Percentiles rank a stretch among this genome's conserved stretches.
phyloP scores from a whole-genome alignment of 441 rosid species.

The Rhodomyrtus psidioides region DNA sequence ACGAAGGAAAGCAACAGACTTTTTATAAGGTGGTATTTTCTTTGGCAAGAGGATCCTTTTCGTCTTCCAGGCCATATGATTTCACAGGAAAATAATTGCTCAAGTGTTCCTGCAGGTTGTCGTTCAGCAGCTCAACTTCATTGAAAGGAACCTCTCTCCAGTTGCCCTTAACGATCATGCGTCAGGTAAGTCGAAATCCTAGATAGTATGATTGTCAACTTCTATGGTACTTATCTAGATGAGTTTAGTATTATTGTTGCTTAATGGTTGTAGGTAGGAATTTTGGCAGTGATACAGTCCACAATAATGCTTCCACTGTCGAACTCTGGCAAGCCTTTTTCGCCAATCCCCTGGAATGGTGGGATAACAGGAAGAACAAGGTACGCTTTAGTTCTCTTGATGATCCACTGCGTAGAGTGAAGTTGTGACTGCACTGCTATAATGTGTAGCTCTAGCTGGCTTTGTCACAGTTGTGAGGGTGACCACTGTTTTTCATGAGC shows the following conservation, averaged over 20 bases:
- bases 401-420: background rate
- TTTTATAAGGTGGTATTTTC: slow-evolving; percentile 42
- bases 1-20: slow-evolving; percentile 45
- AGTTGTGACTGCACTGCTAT: background rate
- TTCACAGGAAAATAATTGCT: background rate
- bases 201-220: background rate
- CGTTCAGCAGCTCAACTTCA: slow-evolving; percentile 51
- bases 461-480: background rate
- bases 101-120: slow-evolving; percentile 32
- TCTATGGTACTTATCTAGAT: background rate
- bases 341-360: slow-evolving; percentile 56
- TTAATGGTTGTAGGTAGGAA: slow-evolving; percentile 23
- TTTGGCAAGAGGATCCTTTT: background rate
- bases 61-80: background rate
- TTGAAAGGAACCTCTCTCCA: slow-evolving; percentile 29
- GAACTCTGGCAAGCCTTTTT: slow-evolving; percentile 70
- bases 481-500: background rate
- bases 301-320: slow-evolving; percentile 16
- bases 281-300: slow-evolving; percentile 16
- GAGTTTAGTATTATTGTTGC: background rate
- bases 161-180: slow-evolving; percentile 14
- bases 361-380: slow-evolving; percentile 69
- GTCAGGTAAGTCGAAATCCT: slow-evolving; percentile 20
- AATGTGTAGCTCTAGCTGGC: background rate
- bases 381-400: slow-evolving; percentile 12